These are phyloP conservation scores for Tolypocladium inflatum DNA, from an alignment of 2,329 filamentous ascomycete genomes.

Conservation along the genomic window DNA sequence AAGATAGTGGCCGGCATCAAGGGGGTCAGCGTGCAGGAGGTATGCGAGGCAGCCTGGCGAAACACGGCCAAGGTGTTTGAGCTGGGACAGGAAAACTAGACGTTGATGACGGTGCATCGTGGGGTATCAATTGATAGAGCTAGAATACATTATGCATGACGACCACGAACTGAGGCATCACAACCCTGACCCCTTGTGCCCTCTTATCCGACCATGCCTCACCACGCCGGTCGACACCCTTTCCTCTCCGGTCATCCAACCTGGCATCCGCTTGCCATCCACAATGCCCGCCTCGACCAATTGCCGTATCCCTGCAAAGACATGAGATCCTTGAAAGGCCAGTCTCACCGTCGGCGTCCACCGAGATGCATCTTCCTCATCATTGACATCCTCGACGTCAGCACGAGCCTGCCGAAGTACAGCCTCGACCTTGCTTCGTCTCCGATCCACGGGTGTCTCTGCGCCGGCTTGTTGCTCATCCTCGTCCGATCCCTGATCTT, in stretches of 20 bases:
- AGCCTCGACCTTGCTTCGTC: constrained; percentile 25
- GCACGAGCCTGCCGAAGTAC: constrained; percentile 19
- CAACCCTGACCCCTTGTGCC: constrained; percentile 46
- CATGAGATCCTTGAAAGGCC: constrained; percentile 64
- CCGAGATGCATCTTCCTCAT: constrained; percentile 14
- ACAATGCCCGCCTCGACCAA: constrained; percentile 69
- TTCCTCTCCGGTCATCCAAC: constrained; percentile 86
- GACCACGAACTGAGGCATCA: constrained; percentile 16
- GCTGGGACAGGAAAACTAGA: constrained; percentile 33
- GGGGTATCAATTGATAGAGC: constrained; percentile 20
- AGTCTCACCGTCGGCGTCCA: constrained; percentile 41
- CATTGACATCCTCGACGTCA: constrained; percentile 10
- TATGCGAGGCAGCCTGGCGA: constrained; percentile 76
- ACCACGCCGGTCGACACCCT: constrained; percentile 67
- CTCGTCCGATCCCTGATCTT: constrained; percentile 8
- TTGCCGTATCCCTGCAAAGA: constrained; percentile 71
- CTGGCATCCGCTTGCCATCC: constrained; percentile 70
- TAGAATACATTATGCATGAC: constrained; percentile 4
- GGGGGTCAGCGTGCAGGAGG: constrained; percentile 65
- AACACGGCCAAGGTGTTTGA: constrained; percentile 78
- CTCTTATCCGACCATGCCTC: constrained; percentile 53
- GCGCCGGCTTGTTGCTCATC: constrained; percentile 13
- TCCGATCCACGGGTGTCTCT: constrained; percentile 9
- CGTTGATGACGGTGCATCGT: neutral
- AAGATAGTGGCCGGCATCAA: constrained; percentile 82